phyloP scores from a whole-genome alignment of 2,329 filamentous ascomycete genomes.

The Colletotrichum acutatum region DNA sequence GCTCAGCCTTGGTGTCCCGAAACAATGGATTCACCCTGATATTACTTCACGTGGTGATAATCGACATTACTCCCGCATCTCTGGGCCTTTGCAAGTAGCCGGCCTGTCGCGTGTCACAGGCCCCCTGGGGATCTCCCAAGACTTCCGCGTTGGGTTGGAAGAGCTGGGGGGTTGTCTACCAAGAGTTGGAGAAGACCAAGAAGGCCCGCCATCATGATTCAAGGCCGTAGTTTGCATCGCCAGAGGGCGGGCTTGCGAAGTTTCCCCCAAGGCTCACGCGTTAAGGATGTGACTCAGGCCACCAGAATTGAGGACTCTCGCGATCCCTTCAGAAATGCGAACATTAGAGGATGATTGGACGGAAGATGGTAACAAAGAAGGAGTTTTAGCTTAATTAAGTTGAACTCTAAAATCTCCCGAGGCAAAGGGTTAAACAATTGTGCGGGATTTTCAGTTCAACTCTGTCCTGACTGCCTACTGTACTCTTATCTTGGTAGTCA shows the following conservation, averaged over 20 bases:
- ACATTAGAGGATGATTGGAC: neutral
- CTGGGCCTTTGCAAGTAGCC: neutral
- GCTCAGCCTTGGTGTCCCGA: conserved; percentile 16
- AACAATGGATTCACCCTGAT: conserved; percentile 7
- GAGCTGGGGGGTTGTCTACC: neutral
- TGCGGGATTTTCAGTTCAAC: neutral
- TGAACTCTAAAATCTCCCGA: neutral
- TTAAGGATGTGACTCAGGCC: neutral
- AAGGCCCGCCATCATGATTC: neutral
- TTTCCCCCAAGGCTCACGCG: neutral
- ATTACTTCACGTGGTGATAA: conserved; percentile 2
- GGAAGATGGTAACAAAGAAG: neutral
- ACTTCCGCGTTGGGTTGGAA: neutral
- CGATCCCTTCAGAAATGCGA: neutral
- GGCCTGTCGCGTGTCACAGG: neutral
- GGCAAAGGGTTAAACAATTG: neutral
- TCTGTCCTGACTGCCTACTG: too few species aligned
- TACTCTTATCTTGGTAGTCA: neutral
- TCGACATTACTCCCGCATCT: neutral
- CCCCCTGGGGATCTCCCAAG: neutral
- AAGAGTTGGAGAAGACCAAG: neutral
- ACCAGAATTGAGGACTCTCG: neutral
- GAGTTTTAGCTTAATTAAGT: neutral
- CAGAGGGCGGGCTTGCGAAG: neutral
- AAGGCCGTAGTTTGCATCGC: neutral